Evolutionary conservation across 164 flowering plant species (phyloP), one percentile per base, ranked within the genome.

Genomic region (Euptelea pleiosperma): DNA sequence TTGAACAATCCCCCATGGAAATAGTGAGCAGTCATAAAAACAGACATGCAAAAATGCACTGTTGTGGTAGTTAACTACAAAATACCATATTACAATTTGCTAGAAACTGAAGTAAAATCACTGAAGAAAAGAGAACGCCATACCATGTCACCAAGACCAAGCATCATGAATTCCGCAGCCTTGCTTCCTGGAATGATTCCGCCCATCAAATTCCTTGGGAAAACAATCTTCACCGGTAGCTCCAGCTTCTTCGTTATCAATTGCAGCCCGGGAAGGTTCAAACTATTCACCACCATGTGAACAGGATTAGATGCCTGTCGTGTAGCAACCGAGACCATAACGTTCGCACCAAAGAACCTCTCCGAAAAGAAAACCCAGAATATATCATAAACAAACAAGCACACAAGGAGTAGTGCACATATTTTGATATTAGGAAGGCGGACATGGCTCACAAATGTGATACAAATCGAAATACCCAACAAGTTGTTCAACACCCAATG

Each of bases 91-190:
- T 34, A 49, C 52, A 62, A 24, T 12, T 34, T 53, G 19, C 52
- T 18, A 22, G 29, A 30, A 21, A 49, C 21, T 33, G 40, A 22
- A 45, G 18, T 55, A 63, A 11, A 41, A 29, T 57, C 37, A 58
- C 15, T 8, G 12, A 57, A 16, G 31, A 60, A 36, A 65, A 62
- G 31, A 56, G 24, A 47, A 60, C 46, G 30, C 24, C 73, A 53
- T 83, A 93, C 99, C 99, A 93, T 93, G 70, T 93, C 97, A 63
- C 99, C 97, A 36, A 93, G 92, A 47, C 99, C 97, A 64, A 93
- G 99, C 96, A 93, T 90, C 88, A 90, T 88, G 75, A 82, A 93
- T 57, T 93, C 91, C 24, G 71, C 53, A 42, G 77, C 66, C 65
- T 40, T 75, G 45, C 75, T 77, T 54, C 84, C 92, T 53, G 93